Percentiles rank a stretch among this genome's conserved stretches.
These are phyloP conservation scores for Biscutella laevigata DNA, from an alignment of 441 rosid species.

Conservation along the genomic window DNA sequence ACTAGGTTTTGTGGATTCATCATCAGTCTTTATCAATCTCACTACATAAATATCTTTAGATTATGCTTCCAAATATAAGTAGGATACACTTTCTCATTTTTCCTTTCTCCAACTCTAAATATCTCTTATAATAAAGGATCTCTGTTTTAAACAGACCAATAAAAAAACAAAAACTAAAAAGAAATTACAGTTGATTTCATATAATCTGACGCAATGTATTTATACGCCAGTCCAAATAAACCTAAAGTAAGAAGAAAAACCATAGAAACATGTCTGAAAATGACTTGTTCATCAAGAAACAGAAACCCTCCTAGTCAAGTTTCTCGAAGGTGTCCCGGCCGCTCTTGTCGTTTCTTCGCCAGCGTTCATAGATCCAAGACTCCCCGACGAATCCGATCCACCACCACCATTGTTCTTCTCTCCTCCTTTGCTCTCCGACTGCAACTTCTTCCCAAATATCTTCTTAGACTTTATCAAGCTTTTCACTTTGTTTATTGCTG, in stretches of 20 bases:
- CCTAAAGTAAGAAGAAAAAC: background rate
- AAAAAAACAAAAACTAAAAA: background rate
- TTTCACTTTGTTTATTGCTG: slow-evolving; percentile 43
- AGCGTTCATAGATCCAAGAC: slow-evolving; percentile 44
- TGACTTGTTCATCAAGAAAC: slow-evolving; percentile 39
- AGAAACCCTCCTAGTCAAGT: slow-evolving; percentile 43
- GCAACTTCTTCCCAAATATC: slow-evolving; percentile 49
- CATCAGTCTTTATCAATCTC: too few relatives aligned
- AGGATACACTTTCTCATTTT: background rate
- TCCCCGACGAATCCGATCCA: slow-evolving; percentile 61
- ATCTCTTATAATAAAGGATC: background rate
- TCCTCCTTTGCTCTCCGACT: slow-evolving; percentile 42
- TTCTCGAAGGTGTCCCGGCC: slow-evolving; percentile 51
- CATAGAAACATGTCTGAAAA: background rate
- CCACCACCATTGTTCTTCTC: slow-evolving; percentile 36
- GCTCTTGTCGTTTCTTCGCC: slow-evolving; percentile 40
- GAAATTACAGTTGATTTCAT: slow-evolving; percentile 19
- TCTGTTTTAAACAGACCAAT: background rate
- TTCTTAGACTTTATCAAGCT: slow-evolving; percentile 65
- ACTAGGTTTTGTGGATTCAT: too few relatives aligned
- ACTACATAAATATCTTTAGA: too few relatives aligned
- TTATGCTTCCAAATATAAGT: too few relatives aligned
- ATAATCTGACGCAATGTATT: background rate
- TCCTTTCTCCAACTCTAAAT: background rate
- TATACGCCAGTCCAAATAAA: background rate